Conservation (phyloP, 129 eudicot species). For the Dittrichia graveolens region DNA sequence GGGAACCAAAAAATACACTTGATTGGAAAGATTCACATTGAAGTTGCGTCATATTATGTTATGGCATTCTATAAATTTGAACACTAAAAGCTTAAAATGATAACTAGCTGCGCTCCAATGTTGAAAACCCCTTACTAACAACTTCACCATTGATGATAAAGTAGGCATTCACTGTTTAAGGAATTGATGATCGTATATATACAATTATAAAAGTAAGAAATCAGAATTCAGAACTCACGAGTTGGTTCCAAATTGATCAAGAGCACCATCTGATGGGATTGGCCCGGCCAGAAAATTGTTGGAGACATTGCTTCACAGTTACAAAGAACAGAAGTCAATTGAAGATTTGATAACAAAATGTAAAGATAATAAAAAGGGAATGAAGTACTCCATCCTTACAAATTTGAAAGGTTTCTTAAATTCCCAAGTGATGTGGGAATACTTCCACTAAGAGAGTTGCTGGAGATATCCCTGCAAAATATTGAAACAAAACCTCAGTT, state of each 20-base stretch:
- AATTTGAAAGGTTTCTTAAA: slow-evolving; percentile 56
- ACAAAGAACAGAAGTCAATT: slow-evolving; percentile 16
- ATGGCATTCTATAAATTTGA: background rate
- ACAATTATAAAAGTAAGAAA: slow-evolving; percentile 8
- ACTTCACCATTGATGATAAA: background rate
- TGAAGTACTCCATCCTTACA: slow-evolving; percentile 51
- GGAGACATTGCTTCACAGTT: slow-evolving; percentile 74
- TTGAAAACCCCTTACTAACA: background rate
- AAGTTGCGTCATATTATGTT: background rate
- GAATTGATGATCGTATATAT: background rate
- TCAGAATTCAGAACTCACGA: slow-evolving; percentile 57
- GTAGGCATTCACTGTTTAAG: slow-evolving; percentile 5
- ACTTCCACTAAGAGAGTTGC: slow-evolving; percentile 93
- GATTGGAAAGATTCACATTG: background rate
- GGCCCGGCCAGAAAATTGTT: slow-evolving; percentile 83
- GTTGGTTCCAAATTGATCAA: slow-evolving; percentile 56
- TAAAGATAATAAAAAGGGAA: slow-evolving; percentile 3
- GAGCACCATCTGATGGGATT: slow-evolving; percentile 78
- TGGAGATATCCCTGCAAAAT: slow-evolving; percentile 79
- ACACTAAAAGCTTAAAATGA: background rate
- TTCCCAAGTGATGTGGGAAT: slow-evolving; percentile 89
- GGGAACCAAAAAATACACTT: slow-evolving; percentile 12
- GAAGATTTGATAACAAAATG: slow-evolving; percentile 12
- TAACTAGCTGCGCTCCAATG: background rate
- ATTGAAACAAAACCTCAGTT: slow-evolving; percentile 13